Percentiles rank a stretch among this genome's conserved stretches.
Evolutionary conservation across 768 basidiomycete genomes (phyloP).

Genomic region (Cystobasidium ongulense): DNA sequence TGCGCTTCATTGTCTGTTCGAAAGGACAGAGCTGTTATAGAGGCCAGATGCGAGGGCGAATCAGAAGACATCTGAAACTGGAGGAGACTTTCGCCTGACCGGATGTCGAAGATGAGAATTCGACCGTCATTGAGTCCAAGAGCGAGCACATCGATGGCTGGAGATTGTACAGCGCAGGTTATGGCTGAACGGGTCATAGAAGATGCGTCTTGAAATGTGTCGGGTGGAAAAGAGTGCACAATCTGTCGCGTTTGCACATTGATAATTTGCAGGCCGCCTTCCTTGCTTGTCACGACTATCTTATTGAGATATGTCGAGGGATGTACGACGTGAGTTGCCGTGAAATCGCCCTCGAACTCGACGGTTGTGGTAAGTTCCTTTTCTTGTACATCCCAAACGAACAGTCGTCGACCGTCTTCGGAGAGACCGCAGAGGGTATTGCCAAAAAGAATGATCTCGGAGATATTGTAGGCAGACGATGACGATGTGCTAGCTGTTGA

Average conservation of each 20-base stretch:
- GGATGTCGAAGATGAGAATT: conserved; percentile 79
- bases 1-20: conserved; percentile 58
- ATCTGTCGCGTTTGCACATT: conserved; percentile 76
- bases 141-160: conserved; percentile 93
- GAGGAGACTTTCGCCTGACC: conserved; percentile 80
- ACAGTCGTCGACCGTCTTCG: conserved; percentile 66
- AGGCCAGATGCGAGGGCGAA: background rate
- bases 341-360: conserved; percentile 72
- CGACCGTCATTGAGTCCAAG: conserved; percentile 81
- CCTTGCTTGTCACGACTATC: conserved; percentile 68
- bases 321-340: conserved; percentile 75
- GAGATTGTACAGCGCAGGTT: conserved; percentile 76
- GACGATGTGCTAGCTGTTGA: background rate
- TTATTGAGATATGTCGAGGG: conserved; percentile 97
- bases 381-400: conserved; percentile 63
- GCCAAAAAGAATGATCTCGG: conserved; percentile 9
- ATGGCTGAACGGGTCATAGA: conserved; percentile 51
- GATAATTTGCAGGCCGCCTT: conserved; percentile 86
- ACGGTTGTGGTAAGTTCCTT: conserved; percentile 62
- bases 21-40: conserved; percentile 1
- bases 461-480: conserved; percentile 25
- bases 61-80: conserved; percentile 68
- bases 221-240: conserved; percentile 65
- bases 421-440: conserved; percentile 55
- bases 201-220: conserved; percentile 43